Conservation (phyloP, 2,329 filamentous ascomycete species). For the Stachybotrys echinatus region DNA sequence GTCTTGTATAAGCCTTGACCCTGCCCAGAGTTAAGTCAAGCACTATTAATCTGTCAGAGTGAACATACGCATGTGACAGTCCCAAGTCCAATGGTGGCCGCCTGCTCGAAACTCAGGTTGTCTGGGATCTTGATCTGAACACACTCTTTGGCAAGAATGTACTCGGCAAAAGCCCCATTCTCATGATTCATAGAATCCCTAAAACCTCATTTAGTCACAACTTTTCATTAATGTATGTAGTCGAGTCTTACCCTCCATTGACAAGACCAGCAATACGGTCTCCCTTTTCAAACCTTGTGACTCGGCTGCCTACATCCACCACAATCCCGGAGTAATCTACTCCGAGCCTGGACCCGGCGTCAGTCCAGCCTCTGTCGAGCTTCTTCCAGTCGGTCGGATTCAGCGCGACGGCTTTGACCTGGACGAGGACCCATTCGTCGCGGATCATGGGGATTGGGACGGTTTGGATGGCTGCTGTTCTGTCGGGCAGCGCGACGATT, state of each 20-base stretch:
- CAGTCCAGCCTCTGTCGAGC: neutral
- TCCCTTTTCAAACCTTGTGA: neutral
- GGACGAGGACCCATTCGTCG: neutral
- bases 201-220: too few relatives aligned
- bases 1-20: neutral
- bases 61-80: neutral
- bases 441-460: neutral
- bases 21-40: neutral
- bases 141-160: neutral
- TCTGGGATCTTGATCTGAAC: neutral
- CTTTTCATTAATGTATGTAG: too few relatives aligned
- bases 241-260: neutral
- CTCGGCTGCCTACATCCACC: neutral
- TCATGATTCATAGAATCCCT: neutral
- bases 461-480: neutral
- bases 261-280: neutral
- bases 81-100: neutral
- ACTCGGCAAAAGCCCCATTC: neutral
- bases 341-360: neutral
- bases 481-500: neutral
- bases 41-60: too few relatives aligned
- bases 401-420: neutral
- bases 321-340: neutral
- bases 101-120: neutral
- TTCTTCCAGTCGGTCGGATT: neutral